phyloP scores from a whole-genome alignment of 2,329 filamentous ascomycete species.

The Trichothecium roseum region DNA sequence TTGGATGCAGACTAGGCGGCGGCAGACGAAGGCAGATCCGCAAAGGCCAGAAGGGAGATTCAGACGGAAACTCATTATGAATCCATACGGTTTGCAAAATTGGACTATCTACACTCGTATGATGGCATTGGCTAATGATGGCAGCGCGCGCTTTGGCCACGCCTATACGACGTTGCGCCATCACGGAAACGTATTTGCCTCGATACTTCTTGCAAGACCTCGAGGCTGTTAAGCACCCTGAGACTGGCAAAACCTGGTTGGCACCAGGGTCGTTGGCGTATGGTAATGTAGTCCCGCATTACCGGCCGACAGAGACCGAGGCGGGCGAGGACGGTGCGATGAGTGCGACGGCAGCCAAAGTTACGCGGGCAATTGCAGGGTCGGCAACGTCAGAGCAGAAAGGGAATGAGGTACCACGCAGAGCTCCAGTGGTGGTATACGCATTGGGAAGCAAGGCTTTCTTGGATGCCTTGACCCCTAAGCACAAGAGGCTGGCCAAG shows the following conservation, averaged over 20 bases:
- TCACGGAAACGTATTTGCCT: conserved; percentile 41
- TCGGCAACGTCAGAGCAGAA: too few species aligned
- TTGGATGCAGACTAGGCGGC: conserved; percentile 33
- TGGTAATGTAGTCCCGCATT: conserved; percentile 10
- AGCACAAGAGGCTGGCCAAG: conserved; percentile 4
- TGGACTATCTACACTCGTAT: neutral
- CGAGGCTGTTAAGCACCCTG: conserved; percentile 42
- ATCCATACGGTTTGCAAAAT: conserved; percentile 49
- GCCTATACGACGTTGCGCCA: conserved; percentile 44
- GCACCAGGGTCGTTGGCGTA: conserved; percentile 35
- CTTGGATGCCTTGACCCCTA: conserved; percentile 14
- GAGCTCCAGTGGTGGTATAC: conserved; percentile 15
- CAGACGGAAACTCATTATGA: conserved; percentile 47
- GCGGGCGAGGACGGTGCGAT: neutral
- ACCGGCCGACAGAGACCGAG: conserved; percentile 5
- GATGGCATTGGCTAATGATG: neutral
- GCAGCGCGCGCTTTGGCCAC: conserved; percentile 52
- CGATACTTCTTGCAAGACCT: conserved; percentile 54
- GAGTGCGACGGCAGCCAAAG: neutral
- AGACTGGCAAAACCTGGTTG: conserved; percentile 42
- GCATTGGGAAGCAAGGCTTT: conserved; percentile 16
- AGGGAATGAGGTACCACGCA: conserved; percentile 25
- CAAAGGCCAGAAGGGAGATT: conserved; percentile 30
- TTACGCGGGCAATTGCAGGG: conserved; percentile 9
- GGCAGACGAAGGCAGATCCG: conserved; percentile 27